A percentile compares a stretch with the other conserved stretches of the same genome.
These are phyloP conservation scores for Xylaria acuta DNA, from an alignment of 495 filamentous ascomycete species.

Conservation along the genomic window DNA sequence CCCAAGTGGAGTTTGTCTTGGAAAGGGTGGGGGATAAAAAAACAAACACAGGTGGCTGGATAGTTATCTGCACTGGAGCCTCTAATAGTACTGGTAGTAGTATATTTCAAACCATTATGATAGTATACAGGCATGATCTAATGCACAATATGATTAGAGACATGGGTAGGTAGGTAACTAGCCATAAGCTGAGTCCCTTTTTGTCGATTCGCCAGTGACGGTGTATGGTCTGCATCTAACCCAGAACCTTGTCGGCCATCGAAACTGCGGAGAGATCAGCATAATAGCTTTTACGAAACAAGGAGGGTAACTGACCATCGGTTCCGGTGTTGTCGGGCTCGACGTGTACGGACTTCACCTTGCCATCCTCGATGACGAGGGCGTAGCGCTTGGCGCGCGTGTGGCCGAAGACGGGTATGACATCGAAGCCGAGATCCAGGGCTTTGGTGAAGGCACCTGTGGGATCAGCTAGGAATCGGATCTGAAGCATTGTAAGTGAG, in stretches of 20 bases:
- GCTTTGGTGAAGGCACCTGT: slow-evolving; percentile 81
- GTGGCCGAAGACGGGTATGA: slow-evolving; percentile 81
- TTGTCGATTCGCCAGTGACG: not conserved
- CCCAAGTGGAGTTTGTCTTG: not conserved
- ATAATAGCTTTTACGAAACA: not conserved
- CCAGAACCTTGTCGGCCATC: slow-evolving; percentile 75
- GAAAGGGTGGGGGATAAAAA: not conserved
- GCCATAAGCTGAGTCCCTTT: not conserved
- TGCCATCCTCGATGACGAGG: slow-evolving; percentile 77
- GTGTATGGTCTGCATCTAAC: slow-evolving; percentile 41
- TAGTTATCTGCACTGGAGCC: not conserved
- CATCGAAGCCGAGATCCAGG: slow-evolving; percentile 85
- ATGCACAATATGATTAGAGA: slow-evolving; percentile 19
- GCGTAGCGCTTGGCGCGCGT: slow-evolving; percentile 89
- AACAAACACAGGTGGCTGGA: not conserved
- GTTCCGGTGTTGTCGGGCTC: slow-evolving; percentile 96
- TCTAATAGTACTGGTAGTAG: not conserved
- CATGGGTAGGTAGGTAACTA: not conserved
- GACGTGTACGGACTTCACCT: slow-evolving; percentile 74
- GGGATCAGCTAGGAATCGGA: slow-evolving; percentile 93
- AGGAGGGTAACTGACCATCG: slow-evolving; percentile 62
- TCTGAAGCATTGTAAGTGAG: slow-evolving; percentile 32
- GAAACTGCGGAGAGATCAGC: slow-evolving; percentile 56
- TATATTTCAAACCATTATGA: not conserved
- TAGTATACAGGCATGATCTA: slow-evolving; percentile 4